Evolutionary conservation across 2,329 filamentous ascomycete species (phyloP), one percentile per base, ranked within the genome.

Genomic region (Akanthomyces muscarius): DNA sequence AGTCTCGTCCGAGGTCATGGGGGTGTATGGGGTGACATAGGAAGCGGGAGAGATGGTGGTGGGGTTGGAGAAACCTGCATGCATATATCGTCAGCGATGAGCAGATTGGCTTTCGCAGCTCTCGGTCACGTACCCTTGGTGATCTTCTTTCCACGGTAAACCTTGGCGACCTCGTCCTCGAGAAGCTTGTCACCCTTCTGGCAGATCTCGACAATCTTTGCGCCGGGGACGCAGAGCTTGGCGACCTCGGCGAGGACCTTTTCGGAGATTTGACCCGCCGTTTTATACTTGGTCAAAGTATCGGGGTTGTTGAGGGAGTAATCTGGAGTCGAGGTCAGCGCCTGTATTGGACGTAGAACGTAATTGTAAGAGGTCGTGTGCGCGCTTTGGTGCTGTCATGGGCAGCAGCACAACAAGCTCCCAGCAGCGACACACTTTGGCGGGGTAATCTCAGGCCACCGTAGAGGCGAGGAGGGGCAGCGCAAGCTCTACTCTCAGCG

Each of bases 251-350:
- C 91, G 70, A 99, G 87, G 70, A 96, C 94, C 82, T 94, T 97
- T 78, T 97, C 91, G 58, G 94, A 95, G 79, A 99, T 98, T 76
- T 90, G 85, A 67, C 91, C 94, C 63, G 95, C 95, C 69, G 90
- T 93, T 88, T 97, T 98, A 86, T 98, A 98, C 85, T 98, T 99
- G 80, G 95, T 98, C 72, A 99, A 86, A 72, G 92, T 97, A 77
- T 96, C 91, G 66, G 91, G 91, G 83, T 96, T 95, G 78, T 88
- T 91, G 77, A 97, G 87, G 70, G 90, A 86, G 82, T 96, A 93
- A 77, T 96, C 91, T 96, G 70, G 45, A 55, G 54, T 38, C 36
- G 18, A 13, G 30, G 52, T 64, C 53, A 66, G 52, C 51, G 18
- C n/a, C 14, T 44, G 41, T 33, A 53, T 0, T 5, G 6, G 44